These are phyloP conservation scores for Leptoxyphium fumago DNA, from an alignment of 2,329 filamentous ascomycete species.

Conservation along the genomic window DNA sequence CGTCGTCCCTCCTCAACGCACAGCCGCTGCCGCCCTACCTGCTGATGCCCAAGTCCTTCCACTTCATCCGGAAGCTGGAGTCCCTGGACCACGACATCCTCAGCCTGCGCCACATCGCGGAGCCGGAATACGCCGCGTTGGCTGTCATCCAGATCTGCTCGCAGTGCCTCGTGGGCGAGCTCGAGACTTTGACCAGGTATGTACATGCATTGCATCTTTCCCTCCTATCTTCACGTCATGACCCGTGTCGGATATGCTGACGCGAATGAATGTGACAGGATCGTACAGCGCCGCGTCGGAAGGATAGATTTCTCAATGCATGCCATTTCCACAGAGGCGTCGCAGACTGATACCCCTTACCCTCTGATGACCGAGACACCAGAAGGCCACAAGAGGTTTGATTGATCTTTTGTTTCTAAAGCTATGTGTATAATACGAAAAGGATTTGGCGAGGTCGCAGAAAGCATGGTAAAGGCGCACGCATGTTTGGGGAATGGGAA, in stretches of 20 bases:
- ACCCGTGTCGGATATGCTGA: neutral
- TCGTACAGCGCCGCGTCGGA: neutral
- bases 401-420: neutral
- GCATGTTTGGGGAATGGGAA: too few relatives aligned
- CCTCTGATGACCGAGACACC: neutral
- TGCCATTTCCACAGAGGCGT: neutral
- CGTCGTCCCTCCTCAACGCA: constrained; percentile 48
- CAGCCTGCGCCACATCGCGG: constrained; percentile 47
- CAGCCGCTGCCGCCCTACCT: constrained; percentile 58
- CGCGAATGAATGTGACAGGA: neutral
- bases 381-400: neutral
- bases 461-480: too few relatives aligned
- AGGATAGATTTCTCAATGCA: neutral
- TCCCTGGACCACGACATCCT: constrained; percentile 45
- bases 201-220: neutral
- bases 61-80: constrained; percentile 43
- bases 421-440: too few relatives aligned
- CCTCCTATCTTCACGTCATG: too few relatives aligned
- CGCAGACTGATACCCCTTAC: neutral
- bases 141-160: constrained; percentile 59
- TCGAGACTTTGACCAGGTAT: constrained; percentile 41
- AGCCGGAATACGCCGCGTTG: constrained; percentile 60
- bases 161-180: constrained; percentile 51
- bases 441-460: too few relatives aligned
- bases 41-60: constrained; percentile 45